Percentiles rank a stretch among this genome's conserved stretches.
Conservation (phyloP, 768 basidiomycete genomes). For the Rhodosporidiobolus sp. region DNA sequence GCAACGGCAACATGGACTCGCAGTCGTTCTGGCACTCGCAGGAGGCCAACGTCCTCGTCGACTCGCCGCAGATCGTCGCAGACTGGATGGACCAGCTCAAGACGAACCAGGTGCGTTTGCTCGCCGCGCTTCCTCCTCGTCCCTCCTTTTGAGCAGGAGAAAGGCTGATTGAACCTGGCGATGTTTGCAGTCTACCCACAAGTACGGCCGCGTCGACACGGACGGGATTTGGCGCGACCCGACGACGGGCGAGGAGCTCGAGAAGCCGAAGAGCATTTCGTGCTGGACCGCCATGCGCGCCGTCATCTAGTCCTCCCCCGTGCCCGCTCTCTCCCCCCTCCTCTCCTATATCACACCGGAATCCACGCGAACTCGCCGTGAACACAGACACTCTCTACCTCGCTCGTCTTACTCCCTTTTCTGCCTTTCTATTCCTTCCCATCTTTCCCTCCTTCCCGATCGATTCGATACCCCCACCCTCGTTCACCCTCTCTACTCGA, state of each 20-base stretch:
- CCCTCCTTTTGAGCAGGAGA: too few relatives aligned
- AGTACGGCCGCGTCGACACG: constrained; percentile 55
- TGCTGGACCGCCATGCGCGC: constrained; percentile 31
- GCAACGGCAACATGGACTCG: constrained; percentile 60
- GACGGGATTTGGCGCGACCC: constrained; percentile 62
- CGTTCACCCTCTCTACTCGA: too few relatives aligned
- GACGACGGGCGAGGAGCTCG: constrained; percentile 52
- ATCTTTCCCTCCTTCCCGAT: too few relatives aligned
- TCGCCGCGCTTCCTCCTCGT: too few relatives aligned
- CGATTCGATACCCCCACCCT: too few relatives aligned
- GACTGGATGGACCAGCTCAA: constrained; percentile 61
- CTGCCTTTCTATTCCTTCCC: too few relatives aligned
- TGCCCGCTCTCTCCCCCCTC: too few relatives aligned
- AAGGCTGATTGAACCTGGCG: too few relatives aligned
- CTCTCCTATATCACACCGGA: too few relatives aligned
- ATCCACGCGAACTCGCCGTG: too few relatives aligned
- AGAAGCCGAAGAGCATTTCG: constrained; percentile 36
- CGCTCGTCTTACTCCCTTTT: not conserved
- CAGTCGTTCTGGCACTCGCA: constrained; percentile 72
- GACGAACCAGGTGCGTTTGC: constrained; percentile 48
- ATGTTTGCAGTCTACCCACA: constrained; percentile 54
- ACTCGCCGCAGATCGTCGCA: constrained; percentile 56
- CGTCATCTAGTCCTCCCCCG: constrained; percentile 18
- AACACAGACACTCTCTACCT: not conserved
- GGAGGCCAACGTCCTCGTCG: constrained; percentile 65